These are phyloP conservation scores for Durusdinium trenchii DNA, from an alignment of 73 alveolate genomes.

Conservation along the genomic window DNA sequence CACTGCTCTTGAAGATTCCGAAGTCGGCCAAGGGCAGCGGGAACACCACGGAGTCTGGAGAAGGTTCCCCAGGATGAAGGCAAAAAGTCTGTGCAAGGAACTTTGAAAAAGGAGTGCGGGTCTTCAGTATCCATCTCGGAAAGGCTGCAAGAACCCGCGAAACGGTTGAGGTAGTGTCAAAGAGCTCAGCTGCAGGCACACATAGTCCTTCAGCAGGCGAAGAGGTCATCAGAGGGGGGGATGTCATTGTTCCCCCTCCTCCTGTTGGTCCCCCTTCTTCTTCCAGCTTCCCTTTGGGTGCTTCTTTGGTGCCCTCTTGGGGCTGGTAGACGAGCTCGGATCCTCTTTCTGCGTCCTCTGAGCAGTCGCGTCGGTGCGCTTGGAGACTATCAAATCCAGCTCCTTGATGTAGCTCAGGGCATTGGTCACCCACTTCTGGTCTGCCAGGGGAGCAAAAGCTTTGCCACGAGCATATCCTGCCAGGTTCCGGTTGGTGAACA, in stretches of 20 bases:
- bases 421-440: not conserved
- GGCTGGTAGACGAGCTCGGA: not conserved
- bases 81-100: not conserved
- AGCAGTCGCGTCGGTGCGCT: not conserved
- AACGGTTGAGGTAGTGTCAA: not conserved
- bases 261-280: not conserved
- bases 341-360: not conserved
- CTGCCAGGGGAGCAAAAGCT: slow-evolving; percentile 12
- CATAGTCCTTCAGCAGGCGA: not conserved
- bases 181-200: not conserved
- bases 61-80: not conserved
- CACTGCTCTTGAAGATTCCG: not conserved
- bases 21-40: not conserved
- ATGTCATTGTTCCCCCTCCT: not conserved
- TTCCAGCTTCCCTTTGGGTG: not conserved
- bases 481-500: not conserved
- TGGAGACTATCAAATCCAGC: not conserved
- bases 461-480: not conserved
- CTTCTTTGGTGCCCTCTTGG: not conserved
- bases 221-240: not conserved
- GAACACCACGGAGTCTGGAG: not conserved
- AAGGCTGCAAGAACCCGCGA: not conserved
- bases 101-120: not conserved
- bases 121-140: not conserved
- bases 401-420: not conserved